Percentiles rank a stretch among this genome's conserved stretches.
These are phyloP conservation scores for Trichothecium roseum DNA, from an alignment of 2,329 filamentous ascomycete genomes.

Conservation along the genomic window DNA sequence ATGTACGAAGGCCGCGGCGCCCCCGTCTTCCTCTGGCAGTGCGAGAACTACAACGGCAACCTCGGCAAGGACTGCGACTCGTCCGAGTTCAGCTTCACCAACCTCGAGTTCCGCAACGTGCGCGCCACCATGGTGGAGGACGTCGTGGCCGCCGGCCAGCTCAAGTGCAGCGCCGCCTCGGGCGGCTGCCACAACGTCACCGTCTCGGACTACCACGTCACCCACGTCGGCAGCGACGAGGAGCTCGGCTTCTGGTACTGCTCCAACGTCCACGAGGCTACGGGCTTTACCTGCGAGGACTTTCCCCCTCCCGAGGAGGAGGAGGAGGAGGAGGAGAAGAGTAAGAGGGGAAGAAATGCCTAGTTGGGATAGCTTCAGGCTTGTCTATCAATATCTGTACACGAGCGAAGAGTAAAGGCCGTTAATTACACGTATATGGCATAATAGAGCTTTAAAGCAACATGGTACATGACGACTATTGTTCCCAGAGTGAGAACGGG, in stretches of 20 bases:
- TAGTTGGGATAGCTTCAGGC: too few species aligned
- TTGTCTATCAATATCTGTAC: too few species aligned
- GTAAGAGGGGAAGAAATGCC: too few species aligned
- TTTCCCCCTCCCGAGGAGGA: neutral
- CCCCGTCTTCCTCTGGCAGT: constrained; percentile 23
- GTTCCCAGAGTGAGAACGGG: too few species aligned
- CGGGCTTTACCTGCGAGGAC: constrained; percentile 13
- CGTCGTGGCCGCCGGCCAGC: constrained; percentile 15
- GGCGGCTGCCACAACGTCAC: constrained; percentile 19
- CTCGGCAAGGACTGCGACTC: constrained; percentile 22
- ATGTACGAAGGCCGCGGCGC: constrained; percentile 14
- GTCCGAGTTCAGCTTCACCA: constrained; percentile 17
- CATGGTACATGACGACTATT: too few species aligned
- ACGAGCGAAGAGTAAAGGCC: too few species aligned
- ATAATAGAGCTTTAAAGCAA: too few species aligned
- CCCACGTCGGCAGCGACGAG: constrained; percentile 5
- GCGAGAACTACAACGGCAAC: constrained; percentile 22
- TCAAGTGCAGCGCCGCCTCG: constrained; percentile 19
- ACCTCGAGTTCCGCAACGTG: constrained; percentile 16
- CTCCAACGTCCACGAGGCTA: constrained; percentile 13
- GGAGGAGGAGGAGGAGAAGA: too few species aligned
- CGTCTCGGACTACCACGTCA: constrained; percentile 14
- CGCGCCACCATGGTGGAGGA: constrained; percentile 15
- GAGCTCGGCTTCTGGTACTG: constrained; percentile 15
- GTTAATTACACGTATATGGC: too few species aligned